Conservation (phyloP, 2,329 filamentous ascomycete species). For the Tetracladium maxilliforme region DNA sequence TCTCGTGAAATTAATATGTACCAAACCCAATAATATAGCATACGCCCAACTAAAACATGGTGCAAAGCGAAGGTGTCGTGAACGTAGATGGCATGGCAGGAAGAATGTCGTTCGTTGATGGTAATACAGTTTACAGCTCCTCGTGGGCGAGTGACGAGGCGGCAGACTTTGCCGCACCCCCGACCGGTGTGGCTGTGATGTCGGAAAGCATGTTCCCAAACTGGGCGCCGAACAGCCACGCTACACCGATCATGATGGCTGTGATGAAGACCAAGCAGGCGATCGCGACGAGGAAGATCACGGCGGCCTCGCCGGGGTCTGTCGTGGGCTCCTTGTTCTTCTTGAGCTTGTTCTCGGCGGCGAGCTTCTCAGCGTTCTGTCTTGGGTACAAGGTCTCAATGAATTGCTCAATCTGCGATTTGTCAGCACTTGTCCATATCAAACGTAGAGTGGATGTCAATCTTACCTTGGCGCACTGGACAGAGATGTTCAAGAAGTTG, state of each 20-base stretch:
- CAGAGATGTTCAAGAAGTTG: conserved; percentile 82
- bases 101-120: no score
- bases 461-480: conserved; percentile 70
- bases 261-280: neutral
- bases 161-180: no score
- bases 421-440: conserved; percentile 2
- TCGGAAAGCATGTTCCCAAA: no score
- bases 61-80: no score
- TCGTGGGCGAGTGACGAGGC: no score
- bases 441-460: conserved; percentile 1
- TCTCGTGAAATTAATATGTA: no score
- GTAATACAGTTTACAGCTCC: no score
- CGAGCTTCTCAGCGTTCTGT: conserved; percentile 53
- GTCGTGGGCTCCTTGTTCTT: conserved; percentile 21
- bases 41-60: no score
- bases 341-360: conserved; percentile 20
- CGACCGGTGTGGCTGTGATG: no score
- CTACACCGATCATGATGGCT: neutral
- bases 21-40: no score
- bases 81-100: no score
- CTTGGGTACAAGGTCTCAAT: conserved; percentile 87
- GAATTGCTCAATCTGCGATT: conserved; percentile 70
- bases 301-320: conserved; percentile 34
- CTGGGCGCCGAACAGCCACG: no score
- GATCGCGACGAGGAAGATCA: conserved; percentile 20